A percentile compares a stretch with the other conserved stretches of the same genome.
These are phyloP conservation scores for Mytilinidion resinicola DNA, from an alignment of 495 filamentous ascomycete genomes.

Conservation along the genomic window DNA sequence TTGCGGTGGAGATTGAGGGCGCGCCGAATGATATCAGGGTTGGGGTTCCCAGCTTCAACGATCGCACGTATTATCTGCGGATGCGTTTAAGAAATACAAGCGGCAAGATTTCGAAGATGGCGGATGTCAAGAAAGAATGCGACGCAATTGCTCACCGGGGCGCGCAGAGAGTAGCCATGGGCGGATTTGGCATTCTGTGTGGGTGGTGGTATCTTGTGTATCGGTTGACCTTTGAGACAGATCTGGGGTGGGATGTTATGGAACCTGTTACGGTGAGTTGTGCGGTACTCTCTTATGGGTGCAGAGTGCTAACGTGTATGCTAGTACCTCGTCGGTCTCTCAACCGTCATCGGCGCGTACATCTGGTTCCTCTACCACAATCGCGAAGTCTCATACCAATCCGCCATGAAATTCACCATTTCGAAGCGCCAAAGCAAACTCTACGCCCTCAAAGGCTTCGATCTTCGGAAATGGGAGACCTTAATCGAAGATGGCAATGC, in stretches of 20 bases:
- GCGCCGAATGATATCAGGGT: constrained; percentile 63
- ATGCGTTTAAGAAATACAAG: constrained; percentile 66
- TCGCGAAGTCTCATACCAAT: constrained; percentile 77
- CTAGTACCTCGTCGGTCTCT: constrained; percentile 70
- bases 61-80: constrained; percentile 81
- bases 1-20: constrained; percentile 77
- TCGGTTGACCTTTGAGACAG: constrained; percentile 69
- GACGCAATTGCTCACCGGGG: constrained; percentile 67
- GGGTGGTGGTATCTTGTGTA: constrained; percentile 80
- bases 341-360: constrained; percentile 81
- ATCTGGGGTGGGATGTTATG: constrained; percentile 83
- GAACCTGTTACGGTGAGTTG: constrained; percentile 66
- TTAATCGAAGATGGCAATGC: constrained; percentile 77
- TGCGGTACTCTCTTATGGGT: too few species aligned
- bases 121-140: constrained; percentile 73
- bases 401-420: constrained; percentile 80
- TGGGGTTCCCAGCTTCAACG: constrained; percentile 77
- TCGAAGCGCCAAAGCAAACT: constrained; percentile 68
- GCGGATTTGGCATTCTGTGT: constrained; percentile 63
- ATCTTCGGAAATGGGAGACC: constrained; percentile 67
- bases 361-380: constrained; percentile 93
- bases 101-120: constrained; percentile 55
- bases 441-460: constrained; percentile 69
- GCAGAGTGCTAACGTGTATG: neutral
- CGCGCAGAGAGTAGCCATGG: constrained; percentile 72